Evolutionary conservation across 345 rosid genomes (phyloP).

Genomic region (Eucalyptus brandiana): DNA sequence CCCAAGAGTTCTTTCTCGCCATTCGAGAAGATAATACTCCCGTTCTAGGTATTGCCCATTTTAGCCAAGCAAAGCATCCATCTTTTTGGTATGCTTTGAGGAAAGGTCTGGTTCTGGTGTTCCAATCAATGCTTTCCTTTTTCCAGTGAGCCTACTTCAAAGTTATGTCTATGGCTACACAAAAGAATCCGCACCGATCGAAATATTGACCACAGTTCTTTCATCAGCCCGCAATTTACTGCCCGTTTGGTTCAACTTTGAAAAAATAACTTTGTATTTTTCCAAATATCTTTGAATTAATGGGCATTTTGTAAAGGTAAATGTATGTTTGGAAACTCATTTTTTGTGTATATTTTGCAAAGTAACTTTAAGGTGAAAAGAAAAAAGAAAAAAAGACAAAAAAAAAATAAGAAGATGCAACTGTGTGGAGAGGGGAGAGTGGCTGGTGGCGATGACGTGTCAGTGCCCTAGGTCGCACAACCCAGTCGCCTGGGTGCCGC

Average conservation of each 20-base stretch:
- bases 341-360: too few relatives aligned
- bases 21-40: neutral
- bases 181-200: neutral
- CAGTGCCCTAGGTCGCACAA: too few relatives aligned
- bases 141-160: neutral
- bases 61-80: neutral
- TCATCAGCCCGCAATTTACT: neutral
- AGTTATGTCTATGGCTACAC: neutral
- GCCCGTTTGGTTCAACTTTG: too few relatives aligned
- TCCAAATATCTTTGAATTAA: too few relatives aligned
- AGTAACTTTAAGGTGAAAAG: too few relatives aligned
- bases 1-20: neutral
- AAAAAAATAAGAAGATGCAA: too few relatives aligned
- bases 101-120: neutral
- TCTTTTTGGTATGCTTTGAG: neutral
- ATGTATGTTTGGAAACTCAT: too few relatives aligned
- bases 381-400: too few relatives aligned
- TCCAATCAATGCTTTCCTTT: neutral
- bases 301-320: too few relatives aligned
- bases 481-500: rapidly evolving
- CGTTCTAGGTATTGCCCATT: neutral
- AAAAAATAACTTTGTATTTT: too few relatives aligned
- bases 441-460: too few relatives aligned
- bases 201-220: neutral
- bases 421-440: too few relatives aligned